A percentile compares a stretch with the other conserved stretches of the same genome.
phyloP scores from a whole-genome alignment of 148 eudicot genomes.

The Nepenthes mirabilis region DNA sequence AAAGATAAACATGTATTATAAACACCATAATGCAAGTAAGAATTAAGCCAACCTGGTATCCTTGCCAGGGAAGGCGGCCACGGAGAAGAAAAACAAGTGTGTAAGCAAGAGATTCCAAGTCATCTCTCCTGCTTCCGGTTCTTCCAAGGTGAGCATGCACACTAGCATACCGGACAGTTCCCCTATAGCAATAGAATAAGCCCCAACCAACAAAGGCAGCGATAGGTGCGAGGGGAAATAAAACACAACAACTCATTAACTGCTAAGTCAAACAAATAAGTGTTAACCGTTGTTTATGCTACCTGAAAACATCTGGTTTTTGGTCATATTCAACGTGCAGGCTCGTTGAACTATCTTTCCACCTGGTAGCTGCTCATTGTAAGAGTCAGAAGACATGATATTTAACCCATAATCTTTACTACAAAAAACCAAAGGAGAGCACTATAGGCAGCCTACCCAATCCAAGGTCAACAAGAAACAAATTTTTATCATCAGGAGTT shows the following conservation, averaged over 20 bases:
- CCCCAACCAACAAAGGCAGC: neutral
- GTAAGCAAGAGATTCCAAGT: constrained; percentile 90
- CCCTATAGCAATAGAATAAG: constrained; percentile 32
- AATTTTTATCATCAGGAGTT: constrained; percentile 68
- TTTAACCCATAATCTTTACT: neutral
- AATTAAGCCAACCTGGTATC: constrained; percentile 46
- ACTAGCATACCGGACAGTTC: constrained; percentile 95
- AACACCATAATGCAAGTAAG: constrained; percentile 4
- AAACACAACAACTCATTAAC: neutral
- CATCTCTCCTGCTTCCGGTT: constrained; percentile 92
- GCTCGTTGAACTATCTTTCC: constrained; percentile 64
- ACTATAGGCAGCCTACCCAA: constrained; percentile 30
- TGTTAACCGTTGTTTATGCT: neutral
- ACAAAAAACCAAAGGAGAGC: constrained; percentile 1
- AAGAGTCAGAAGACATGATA: neutral
- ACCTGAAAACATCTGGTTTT: constrained; percentile 93
- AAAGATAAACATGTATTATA: neutral
- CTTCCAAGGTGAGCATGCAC: constrained; percentile 97
- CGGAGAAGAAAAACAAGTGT: constrained; percentile 88
- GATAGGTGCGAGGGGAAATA: neutral
- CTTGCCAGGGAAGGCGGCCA: constrained; percentile 96
- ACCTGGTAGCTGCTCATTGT: constrained; percentile 45
- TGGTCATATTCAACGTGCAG: constrained; percentile 90
- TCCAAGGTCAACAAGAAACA: constrained; percentile 92
- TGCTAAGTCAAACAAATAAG: neutral